phyloP scores from a whole-genome alignment of 225 moss, liverwort and hornwort species.

The Thuidium tamariscinum region DNA sequence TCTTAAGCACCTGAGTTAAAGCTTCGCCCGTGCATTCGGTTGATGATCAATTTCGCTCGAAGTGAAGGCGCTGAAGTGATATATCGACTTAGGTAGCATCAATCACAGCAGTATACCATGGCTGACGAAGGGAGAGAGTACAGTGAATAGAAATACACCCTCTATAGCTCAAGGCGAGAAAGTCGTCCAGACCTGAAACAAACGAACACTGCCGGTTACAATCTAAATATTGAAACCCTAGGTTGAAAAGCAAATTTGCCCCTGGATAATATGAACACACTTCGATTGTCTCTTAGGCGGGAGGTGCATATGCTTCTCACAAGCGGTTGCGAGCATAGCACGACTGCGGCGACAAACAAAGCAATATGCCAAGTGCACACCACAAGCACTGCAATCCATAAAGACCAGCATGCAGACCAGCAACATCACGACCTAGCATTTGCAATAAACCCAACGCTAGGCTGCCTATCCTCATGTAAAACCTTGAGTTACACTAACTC shows the following conservation, averaged over 20 bases:
- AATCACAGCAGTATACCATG: background rate
- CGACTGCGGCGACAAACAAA: background rate
- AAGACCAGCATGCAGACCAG: background rate
- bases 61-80: background rate
- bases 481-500: background rate
- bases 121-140: background rate
- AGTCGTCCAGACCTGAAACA: background rate
- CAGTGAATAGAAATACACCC: background rate
- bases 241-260: background rate
- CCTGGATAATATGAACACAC: background rate
- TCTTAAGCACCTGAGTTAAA: slow-evolving; percentile 4
- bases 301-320: background rate
- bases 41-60: background rate
- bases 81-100: background rate
- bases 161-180: background rate
- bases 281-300: background rate
- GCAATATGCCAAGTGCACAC: background rate
- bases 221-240: background rate
- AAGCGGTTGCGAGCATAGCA: background rate
- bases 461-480: background rate
- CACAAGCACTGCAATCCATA: background rate
- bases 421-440: background rate
- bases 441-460: background rate
- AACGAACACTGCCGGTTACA: background rate
- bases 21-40: background rate